phyloP scores from a whole-genome alignment of 352 stramenopile genomes.

The Aphanomyces astaci region DNA sequence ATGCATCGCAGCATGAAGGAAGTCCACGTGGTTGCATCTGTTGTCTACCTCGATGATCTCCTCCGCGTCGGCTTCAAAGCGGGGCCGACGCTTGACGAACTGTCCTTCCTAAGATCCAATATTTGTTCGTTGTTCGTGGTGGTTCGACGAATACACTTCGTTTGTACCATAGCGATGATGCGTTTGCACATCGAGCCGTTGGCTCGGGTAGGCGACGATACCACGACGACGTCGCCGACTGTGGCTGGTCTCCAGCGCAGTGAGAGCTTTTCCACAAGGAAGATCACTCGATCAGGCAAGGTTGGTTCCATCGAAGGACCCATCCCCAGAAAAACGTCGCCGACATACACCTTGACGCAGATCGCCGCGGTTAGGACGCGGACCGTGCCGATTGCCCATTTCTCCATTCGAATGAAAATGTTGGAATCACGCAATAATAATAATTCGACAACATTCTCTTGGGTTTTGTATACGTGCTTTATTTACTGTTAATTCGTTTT shows the following conservation, averaged over 20 bases:
- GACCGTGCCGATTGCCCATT: slow-evolving; percentile 1
- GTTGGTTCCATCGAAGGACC: slow-evolving; percentile 77
- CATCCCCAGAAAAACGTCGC: slow-evolving; percentile 78
- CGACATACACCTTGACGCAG: slow-evolving; percentile 54
- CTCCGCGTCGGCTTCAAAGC: slow-evolving; percentile 43
- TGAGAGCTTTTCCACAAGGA: slow-evolving; percentile 75
- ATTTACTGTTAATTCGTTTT: background rate
- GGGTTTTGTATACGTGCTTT: background rate
- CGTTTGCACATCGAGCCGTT: slow-evolving; percentile 77
- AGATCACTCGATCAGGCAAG: slow-evolving; percentile 70
- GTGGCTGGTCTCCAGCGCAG: slow-evolving; percentile 52
- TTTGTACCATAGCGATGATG: slow-evolving; percentile 64
- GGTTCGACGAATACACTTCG: too few species aligned
- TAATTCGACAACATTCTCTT: background rate
- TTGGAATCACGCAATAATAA: slow-evolving; percentile 6
- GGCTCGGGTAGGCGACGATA: slow-evolving; percentile 65
- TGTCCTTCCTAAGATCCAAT: slow-evolving; percentile 55
- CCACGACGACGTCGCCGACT: slow-evolving; percentile 74
- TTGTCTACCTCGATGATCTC: slow-evolving; percentile 34
- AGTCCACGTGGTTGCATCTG: background rate
- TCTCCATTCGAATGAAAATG: background rate
- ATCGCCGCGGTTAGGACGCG: slow-evolving; percentile 29
- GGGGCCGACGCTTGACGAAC: slow-evolving; percentile 66
- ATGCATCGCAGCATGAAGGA: background rate
- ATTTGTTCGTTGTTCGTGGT: too few species aligned